Evolutionary conservation across 148 eudicot genomes (phyloP), one percentile per base, ranked within the genome.

Genomic region (Rhododendron ovatum): DNA sequence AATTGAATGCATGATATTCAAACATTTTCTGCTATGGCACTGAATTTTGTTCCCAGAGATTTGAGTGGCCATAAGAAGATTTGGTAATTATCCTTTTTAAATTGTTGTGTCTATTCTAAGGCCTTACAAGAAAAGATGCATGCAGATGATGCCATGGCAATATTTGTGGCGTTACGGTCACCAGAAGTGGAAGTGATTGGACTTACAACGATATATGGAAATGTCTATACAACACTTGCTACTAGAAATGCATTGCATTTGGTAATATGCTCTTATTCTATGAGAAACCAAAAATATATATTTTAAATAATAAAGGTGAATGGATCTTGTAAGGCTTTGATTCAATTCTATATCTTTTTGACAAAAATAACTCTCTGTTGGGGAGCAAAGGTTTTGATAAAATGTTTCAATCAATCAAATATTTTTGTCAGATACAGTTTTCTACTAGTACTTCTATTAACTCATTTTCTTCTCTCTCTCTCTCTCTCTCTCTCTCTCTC

Each of bases 71-170:
- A 28, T 69, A 30, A 11, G 75, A 69, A 30, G 37, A 14, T 28
- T 69, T 69, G 37, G 17, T 30, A 69, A 26, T 13, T 11, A 4
- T 28, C 33, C 35, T 69, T 69, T 12, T 26, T 12, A 4, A 69
- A 13, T 30, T 28, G 17, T 69, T 69, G 28, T 14, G 76, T 71
- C 76, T 0, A 33, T 15, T 41, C 22, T 65, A 47, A 30, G 10
- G 35, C 65, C 47, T 86, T 37, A 24, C 43, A 10, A 35, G 20
- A 71, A 71, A 63, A 71, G 4, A n/a, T 85, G 59, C 71, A 79
- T 90, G 90, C 96, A 97, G 99, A 97, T 94, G 99, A 97, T 89
- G 99, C 98, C 45, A 97, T 97, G 98, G 98, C 98, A 33, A 97
- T 97, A 71, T 94, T 97, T 84, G 87, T 97, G 86, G 99, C 99